A percentile compares a stretch with the other conserved stretches of the same genome.
Conservation (phyloP, 257 asterid species). For the Solanum okadae region DNA sequence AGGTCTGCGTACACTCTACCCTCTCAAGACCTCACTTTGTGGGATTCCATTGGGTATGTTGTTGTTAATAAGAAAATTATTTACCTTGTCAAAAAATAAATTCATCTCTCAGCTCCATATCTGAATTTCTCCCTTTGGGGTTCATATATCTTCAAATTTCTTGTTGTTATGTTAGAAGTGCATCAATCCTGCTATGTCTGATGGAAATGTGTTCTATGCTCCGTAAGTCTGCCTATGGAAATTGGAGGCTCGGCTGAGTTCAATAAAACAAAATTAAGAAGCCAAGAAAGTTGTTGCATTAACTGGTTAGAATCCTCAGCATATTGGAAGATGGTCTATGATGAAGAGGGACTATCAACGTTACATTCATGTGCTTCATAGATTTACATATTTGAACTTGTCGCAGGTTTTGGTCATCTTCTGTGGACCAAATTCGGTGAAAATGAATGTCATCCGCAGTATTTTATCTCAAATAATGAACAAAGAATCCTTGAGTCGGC, state of each 20-base stretch:
- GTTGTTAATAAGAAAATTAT: neutral
- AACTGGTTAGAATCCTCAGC: neutral
- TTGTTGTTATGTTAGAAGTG: neutral
- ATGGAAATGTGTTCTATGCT: neutral
- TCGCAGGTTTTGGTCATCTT: slow-evolving; percentile 58
- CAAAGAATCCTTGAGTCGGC: slow-evolving; percentile 38
- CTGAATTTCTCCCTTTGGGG: neutral
- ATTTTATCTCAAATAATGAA: slow-evolving; percentile 28
- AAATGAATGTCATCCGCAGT: slow-evolving; percentile 42
- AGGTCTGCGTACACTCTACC: neutral
- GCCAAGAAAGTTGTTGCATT: neutral
- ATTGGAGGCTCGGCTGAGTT: neutral
- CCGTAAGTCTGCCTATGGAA: neutral
- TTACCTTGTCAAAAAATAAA: neutral
- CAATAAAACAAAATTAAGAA: neutral
- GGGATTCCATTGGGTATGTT: neutral
- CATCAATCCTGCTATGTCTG: neutral
- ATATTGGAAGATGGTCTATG: neutral
- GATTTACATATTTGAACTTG: neutral
- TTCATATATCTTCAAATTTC: neutral
- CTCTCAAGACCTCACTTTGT: neutral
- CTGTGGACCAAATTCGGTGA: slow-evolving; percentile 37
- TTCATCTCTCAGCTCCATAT: neutral
- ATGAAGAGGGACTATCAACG: neutral
- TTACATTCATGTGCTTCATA: neutral